Conservation (phyloP, 306 rosid species). For the Fragaria iinumae region DNA sequence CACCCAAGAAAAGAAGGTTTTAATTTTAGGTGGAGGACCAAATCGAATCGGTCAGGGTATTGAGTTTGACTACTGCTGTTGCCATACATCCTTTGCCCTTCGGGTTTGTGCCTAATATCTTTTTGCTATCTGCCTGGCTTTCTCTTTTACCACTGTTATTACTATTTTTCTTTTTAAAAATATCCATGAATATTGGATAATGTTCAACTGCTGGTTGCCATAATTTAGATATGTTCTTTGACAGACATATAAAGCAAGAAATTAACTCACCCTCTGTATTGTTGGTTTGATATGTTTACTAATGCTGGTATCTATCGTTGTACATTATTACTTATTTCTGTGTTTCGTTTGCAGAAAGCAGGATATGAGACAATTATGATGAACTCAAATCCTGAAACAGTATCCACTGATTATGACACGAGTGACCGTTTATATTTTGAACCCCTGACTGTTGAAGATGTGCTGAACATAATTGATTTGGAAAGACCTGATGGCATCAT, state of each 20-base stretch:
- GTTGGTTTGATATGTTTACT: background rate
- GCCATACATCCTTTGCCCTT: constrained; percentile 91
- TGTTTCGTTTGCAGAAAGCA: constrained; percentile 63
- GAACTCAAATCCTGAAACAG: constrained; percentile 98
- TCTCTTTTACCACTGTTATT: background rate
- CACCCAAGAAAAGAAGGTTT: constrained; percentile 74
- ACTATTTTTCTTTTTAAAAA: background rate
- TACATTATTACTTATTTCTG: background rate
- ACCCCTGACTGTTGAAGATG: constrained; percentile 87
- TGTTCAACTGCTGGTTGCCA: background rate
- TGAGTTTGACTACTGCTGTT: constrained; percentile 98
- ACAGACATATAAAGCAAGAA: background rate
- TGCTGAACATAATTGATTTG: constrained; percentile 78
- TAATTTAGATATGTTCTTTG: background rate
- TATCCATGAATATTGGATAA: background rate
- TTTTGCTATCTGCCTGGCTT: background rate
- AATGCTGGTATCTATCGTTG: constrained; percentile 5
- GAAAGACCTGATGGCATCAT: constrained; percentile 98
- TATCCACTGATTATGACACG: constrained; percentile 94
- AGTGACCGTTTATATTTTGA: constrained; percentile 96
- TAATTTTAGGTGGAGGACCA: constrained; percentile 97
- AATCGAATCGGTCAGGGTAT: constrained; percentile 99
- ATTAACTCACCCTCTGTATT: background rate
- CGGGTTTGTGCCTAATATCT: constrained; percentile 52
- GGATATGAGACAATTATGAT: constrained; percentile 97